Evolutionary conservation across 2,329 filamentous ascomycete genomes (phyloP).

Genomic region (Neospermospora avenae): DNA sequence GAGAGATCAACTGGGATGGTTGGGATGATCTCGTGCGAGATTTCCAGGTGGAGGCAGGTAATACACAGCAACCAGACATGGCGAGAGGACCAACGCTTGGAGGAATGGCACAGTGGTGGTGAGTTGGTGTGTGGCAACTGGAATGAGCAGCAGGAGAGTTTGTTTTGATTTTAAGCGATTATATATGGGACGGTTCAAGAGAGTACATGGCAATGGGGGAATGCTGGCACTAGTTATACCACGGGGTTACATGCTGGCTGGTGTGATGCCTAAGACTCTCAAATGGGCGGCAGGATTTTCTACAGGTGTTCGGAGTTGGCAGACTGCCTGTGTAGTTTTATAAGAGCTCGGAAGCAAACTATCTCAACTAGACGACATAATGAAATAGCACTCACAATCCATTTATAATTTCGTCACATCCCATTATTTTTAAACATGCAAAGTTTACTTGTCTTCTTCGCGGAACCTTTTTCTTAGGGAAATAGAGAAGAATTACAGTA

Average conservation of each 20-base stretch:
- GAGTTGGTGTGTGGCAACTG: neutral
- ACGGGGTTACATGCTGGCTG: neutral
- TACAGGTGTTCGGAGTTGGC: neutral
- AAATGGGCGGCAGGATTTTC: neutral
- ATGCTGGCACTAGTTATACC: neutral
- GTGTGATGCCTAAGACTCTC: neutral
- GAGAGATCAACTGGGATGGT: slow-evolving; percentile 33
- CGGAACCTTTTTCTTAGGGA: no score
- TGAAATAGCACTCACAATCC: neutral
- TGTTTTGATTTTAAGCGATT: neutral
- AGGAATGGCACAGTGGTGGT: slow-evolving; percentile 33
- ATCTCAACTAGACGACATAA: neutral
- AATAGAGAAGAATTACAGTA: no score
- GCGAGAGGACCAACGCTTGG: slow-evolving; percentile 25
- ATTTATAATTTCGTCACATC: neutral
- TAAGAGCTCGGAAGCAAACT: neutral
- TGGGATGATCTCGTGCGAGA: slow-evolving; percentile 38
- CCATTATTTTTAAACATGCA: neutral
- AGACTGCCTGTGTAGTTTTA: neutral
- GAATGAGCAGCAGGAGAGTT: neutral
- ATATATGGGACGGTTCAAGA: neutral
- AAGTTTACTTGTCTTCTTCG: no score
- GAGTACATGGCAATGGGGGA: neutral
- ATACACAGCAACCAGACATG: slow-evolving; percentile 8
- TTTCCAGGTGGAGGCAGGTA: slow-evolving; percentile 29